A percentile compares a stretch with the other conserved stretches of the same genome.
These are phyloP conservation scores for Xylaria sp. DNA, from an alignment of 2,329 filamentous ascomycete species.

Conservation along the genomic window DNA sequence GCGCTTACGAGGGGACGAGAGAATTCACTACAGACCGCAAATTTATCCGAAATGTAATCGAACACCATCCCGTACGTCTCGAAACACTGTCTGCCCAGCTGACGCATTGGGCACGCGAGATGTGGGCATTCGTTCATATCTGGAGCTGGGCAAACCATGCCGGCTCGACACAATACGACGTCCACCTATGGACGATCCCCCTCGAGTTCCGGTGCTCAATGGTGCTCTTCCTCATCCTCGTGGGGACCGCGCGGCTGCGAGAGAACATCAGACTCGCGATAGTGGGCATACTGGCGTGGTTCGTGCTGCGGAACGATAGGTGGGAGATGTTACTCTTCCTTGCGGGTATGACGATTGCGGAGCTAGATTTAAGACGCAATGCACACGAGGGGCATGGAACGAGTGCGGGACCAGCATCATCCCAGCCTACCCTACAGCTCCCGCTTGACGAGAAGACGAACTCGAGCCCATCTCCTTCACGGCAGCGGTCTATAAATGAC, in stretches of 20 bases:
- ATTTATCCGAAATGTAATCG: slow-evolving; percentile 61
- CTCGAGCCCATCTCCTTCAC: slow-evolving; percentile 16
- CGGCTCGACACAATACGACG: slow-evolving; percentile 63
- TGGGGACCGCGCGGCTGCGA: slow-evolving; percentile 61
- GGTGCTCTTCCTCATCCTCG: slow-evolving; percentile 63
- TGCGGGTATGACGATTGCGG: slow-evolving; percentile 64
- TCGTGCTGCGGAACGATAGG: slow-evolving; percentile 58
- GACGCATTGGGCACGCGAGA: slow-evolving; percentile 58
- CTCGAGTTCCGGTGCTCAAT: slow-evolving; percentile 69
- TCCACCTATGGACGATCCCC: slow-evolving; percentile 72
- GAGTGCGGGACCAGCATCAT: neutral
- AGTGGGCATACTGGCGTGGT: slow-evolving; percentile 55
- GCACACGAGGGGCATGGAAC: slow-evolving; percentile 51
- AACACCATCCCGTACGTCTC: slow-evolving; percentile 57
- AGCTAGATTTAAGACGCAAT: slow-evolving; percentile 62
- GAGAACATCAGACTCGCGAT: slow-evolving; percentile 55
- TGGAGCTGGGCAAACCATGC: slow-evolving; percentile 61
- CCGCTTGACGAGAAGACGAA: slow-evolving; percentile 39
- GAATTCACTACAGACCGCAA: slow-evolving; percentile 56
- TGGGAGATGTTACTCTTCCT: slow-evolving; percentile 68
- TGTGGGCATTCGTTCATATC: slow-evolving; percentile 62
- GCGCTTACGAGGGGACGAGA: slow-evolving; percentile 60
- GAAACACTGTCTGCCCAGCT: slow-evolving; percentile 54
- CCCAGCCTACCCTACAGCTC: slow-evolving; percentile 38
- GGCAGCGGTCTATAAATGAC: slow-evolving; percentile 26